Conservation (phyloP, 805 yeast species). For the Saccharomyces paradoxus region DNA sequence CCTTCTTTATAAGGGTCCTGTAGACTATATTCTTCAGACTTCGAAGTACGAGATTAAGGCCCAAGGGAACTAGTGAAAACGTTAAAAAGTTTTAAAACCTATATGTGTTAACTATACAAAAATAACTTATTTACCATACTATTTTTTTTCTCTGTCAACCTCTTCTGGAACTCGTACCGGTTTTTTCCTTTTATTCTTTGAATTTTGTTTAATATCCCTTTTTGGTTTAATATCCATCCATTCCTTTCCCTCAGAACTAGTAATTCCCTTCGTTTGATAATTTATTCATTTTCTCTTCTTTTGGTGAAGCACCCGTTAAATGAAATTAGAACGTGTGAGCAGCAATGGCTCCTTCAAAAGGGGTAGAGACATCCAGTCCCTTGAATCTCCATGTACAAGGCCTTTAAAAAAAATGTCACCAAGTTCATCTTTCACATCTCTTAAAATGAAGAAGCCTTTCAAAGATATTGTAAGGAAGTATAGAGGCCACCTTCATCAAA, state of each 20-base stretch:
- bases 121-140: not conserved
- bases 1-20: not conserved
- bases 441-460: not conserved
- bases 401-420: constrained; percentile 9
- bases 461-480: constrained; percentile 6
- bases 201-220: not conserved
- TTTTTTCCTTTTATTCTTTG: not conserved
- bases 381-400: constrained; percentile 6
- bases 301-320: not conserved
- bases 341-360: constrained; percentile 13
- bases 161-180: not conserved
- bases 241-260: not conserved
- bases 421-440: not conserved
- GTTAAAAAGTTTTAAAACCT: not conserved
- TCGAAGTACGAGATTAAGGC: not conserved
- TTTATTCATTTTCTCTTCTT: not conserved
- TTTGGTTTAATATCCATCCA: constrained; percentile 1
- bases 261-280: not conserved
- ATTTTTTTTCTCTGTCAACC: not conserved
- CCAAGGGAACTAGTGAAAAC: not conserved
- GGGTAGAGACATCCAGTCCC: constrained; percentile 9
- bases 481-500: not conserved
- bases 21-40: not conserved
- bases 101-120: not conserved
- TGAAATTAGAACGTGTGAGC: constrained; percentile 6